phyloP scores from a whole-genome alignment of 2,329 filamentous ascomycete species.

The Phyllosticta citrichinensis region DNA sequence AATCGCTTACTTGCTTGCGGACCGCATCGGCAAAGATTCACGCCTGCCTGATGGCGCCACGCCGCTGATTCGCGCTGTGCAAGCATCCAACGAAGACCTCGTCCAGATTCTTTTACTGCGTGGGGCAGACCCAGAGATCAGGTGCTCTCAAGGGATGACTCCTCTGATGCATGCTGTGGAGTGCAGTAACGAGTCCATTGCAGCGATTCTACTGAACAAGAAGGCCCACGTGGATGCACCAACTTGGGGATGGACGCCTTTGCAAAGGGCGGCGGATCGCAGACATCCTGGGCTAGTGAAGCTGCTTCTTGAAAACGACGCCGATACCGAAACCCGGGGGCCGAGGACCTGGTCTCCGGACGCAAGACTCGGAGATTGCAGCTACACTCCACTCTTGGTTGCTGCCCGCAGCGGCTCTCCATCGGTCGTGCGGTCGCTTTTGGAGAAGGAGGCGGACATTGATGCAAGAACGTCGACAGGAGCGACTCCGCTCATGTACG shows the following conservation, averaged over 20 bases:
- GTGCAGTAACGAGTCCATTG: not conserved
- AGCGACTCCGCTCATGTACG: slow-evolving; percentile 8
- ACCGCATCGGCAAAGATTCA: slow-evolving; percentile 3
- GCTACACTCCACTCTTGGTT: slow-evolving; percentile 3
- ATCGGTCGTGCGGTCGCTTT: not conserved
- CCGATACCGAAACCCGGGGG: not conserved
- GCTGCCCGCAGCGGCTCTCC: not conserved
- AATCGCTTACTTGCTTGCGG: not conserved
- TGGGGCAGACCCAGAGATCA: slow-evolving; percentile 1
- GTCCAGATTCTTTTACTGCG: slow-evolving; percentile 4
- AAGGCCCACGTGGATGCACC: slow-evolving; percentile 1
- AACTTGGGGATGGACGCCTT: not conserved
- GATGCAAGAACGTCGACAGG: slow-evolving; percentile 7
- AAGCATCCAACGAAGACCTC: slow-evolving; percentile 3
- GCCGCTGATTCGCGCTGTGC: slow-evolving; percentile 2
- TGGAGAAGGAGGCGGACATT: slow-evolving; percentile 7
- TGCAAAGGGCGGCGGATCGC: slow-evolving; percentile 1
- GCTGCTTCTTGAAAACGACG: slow-evolving; percentile 3
- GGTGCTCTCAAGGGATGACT: slow-evolving; percentile 2
- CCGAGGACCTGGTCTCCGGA: slow-evolving; percentile 3
- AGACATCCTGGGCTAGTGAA: not conserved
- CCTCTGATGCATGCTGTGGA: slow-evolving; percentile 4
- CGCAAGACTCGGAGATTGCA: not conserved
- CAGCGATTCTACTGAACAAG: slow-evolving; percentile 1
- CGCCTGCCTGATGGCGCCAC: slow-evolving; percentile 1